Evolutionary conservation across 352 stramenopile genomes (phyloP), one percentile per base, ranked within the genome.

Genomic region (Phytophthora macrochlamydospora): DNA sequence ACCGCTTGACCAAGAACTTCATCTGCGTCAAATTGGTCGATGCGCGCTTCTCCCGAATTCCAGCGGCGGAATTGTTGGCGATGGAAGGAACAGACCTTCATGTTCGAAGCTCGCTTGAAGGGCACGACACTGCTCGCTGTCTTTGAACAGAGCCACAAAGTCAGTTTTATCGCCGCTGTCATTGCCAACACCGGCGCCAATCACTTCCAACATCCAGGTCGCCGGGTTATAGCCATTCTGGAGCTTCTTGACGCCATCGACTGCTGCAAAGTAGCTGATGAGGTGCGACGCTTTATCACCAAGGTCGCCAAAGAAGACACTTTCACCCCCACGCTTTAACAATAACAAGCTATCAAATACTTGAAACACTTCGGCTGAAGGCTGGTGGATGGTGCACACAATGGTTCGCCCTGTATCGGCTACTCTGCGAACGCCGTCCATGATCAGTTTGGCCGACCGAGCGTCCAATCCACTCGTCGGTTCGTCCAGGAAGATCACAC

Each of bases 391-490:
- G 4, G 57, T 65, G 29, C 57, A 65, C n/a, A 65, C 37, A 12
- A 65, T 52, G 8, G 71, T 68, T 14, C 78, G 69, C 7, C 91
- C 89, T 12, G 79, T 78, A 38, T 78, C 59, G 7, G 92, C 90
- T 32, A 97, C 81, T 48, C 96, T 94, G 59, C 93, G 88, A 24
- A 98, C 76, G 0, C 94, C 79, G n/a, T 95, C 78, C 65, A 97
- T 93, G 29, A 98, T 74, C 51, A 93, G 63, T 51, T 96, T 86
- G 5, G 94, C 93, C 6, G 79, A 85, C 37, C 84, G 89, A 11
- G 84, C 84, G 63, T 98, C 94, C 11, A 98, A 69, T 29, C 93
- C 93, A 30, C 76, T 93, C 8, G 88, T 98, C 5, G 91, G 91
- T 58, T 97, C 90, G 65, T 98, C 92, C 9, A 92, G 57, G 69